These are phyloP conservation scores for Neurospora sp. DNA, from an alignment of 2,329 filamentous ascomycete species.

Conservation along the genomic window DNA sequence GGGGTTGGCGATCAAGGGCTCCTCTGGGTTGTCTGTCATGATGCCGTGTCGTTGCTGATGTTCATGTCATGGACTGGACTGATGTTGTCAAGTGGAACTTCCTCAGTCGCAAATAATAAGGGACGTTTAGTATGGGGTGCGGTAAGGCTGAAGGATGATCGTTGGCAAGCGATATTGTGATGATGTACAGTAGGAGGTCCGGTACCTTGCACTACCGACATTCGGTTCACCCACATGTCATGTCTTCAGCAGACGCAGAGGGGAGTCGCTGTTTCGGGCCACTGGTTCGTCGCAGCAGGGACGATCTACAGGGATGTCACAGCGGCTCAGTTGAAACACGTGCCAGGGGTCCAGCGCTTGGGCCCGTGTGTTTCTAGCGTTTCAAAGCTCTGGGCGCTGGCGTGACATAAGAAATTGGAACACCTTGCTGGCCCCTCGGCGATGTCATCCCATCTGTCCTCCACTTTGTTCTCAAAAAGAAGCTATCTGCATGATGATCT, in stretches of 20 bases:
- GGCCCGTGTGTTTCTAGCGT: conserved; percentile 17
- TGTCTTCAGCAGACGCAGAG: conserved; percentile 6
- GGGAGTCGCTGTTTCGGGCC: neutral
- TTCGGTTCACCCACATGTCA: neutral
- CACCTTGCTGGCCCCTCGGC: neutral
- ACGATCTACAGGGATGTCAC: neutral
- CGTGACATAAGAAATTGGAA: neutral
- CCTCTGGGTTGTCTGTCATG: conserved; percentile 14
- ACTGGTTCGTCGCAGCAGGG: neutral
- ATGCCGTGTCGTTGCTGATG: neutral
- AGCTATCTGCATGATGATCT: neutral
- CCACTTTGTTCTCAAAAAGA: neutral
- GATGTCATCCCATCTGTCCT: neutral
- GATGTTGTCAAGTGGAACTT: neutral
- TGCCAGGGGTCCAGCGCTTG: conserved; percentile 13
- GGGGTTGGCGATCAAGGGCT: conserved; percentile 14
- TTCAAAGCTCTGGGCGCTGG: conserved; percentile 11
- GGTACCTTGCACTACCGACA: neutral
- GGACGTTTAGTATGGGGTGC: neutral
- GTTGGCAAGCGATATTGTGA: neutral
- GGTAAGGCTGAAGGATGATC: neutral
- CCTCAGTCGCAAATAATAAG: neutral
- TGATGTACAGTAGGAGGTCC: neutral
- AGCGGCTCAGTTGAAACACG: conserved; percentile 16
- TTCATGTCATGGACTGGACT: neutral